phyloP scores from a whole-genome alignment of 1,139 yeast genomes.

The Yamadazyma buinensis region DNA sequence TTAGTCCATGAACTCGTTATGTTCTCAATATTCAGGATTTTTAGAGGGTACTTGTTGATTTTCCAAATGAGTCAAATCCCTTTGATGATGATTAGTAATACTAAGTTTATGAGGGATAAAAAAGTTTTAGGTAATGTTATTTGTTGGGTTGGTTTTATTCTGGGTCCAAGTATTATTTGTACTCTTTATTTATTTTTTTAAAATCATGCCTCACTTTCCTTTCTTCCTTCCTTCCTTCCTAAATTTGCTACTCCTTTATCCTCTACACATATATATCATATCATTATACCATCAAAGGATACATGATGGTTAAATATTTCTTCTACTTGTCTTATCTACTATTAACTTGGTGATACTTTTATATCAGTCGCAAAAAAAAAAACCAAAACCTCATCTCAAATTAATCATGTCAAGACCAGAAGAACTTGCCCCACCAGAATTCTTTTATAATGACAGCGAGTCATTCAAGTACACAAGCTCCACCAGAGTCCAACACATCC shows the following conservation, averaged over 20 bases:
- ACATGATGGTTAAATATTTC: too few relatives aligned
- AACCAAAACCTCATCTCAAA: constrained; percentile 4
- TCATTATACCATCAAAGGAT: too few relatives aligned
- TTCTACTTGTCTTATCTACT: too few relatives aligned
- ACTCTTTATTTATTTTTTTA: constrained; percentile 77
- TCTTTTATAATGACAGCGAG: constrained; percentile 87
- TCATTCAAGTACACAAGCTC: constrained; percentile 86
- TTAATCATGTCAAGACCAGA: constrained; percentile 98
- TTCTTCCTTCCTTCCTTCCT: too few relatives aligned
- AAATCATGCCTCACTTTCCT: too few relatives aligned
- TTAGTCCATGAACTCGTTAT: constrained; percentile 87
- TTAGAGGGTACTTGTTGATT: constrained; percentile 74
- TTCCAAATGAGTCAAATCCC: constrained; percentile 87
- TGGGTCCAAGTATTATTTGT: constrained; percentile 89
- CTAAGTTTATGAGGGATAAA: constrained; percentile 48
- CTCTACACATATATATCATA: too few relatives aligned
- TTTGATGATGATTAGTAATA: constrained; percentile 50
- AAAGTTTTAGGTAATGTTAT: constrained; percentile 71
- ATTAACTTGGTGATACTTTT: too few relatives aligned
- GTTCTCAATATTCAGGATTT: constrained; percentile 77
- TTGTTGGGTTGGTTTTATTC: constrained; percentile 89
- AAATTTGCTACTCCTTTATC: too few relatives aligned
- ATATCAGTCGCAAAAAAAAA: too few relatives aligned
- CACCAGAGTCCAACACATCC: constrained; percentile 96
- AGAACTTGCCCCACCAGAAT: constrained; percentile 95